Evolutionary conservation across 129 eudicot species (phyloP).

Genomic region (Mikania micrantha): DNA sequence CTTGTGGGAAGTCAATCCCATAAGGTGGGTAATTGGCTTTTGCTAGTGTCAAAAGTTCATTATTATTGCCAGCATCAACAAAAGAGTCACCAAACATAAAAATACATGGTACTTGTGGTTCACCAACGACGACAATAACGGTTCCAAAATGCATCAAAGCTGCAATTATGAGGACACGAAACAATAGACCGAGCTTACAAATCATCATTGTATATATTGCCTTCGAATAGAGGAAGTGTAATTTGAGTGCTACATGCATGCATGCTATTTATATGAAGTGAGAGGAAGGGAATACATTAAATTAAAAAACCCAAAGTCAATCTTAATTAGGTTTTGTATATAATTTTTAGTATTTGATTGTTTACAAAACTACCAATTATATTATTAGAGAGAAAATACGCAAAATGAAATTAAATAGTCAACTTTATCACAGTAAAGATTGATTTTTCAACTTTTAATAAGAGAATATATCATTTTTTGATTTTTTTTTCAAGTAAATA

Average conservation of each 20-base stretch:
- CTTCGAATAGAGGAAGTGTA: background rate
- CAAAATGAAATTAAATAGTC: too few relatives aligned
- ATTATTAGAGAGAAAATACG: too few relatives aligned
- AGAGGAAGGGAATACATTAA: background rate
- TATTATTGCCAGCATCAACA: slow-evolving; percentile 23
- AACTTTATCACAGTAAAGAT: too few relatives aligned
- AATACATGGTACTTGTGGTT: slow-evolving; percentile 27
- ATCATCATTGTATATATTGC: slow-evolving; percentile 1
- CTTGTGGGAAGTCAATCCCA: too few relatives aligned
- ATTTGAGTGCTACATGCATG: background rate
- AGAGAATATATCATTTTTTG: too few relatives aligned
- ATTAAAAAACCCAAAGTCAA: background rate
- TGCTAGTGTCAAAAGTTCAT: slow-evolving; percentile 19
- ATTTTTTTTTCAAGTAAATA: too few relatives aligned
- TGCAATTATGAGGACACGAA: background rate
- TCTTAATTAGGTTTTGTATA: background rate
- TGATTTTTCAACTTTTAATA: too few relatives aligned
- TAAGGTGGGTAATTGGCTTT: too few relatives aligned
- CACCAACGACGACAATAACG: background rate
- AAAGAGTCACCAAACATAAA: slow-evolving; percentile 23
- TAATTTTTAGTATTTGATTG: background rate
- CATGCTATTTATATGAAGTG: background rate
- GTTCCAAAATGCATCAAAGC: background rate
- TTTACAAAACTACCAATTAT: too few relatives aligned
- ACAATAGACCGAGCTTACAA: background rate